Conservation (phyloP, 768 basidiomycete genomes). For the Amanita muscaria region DNA sequence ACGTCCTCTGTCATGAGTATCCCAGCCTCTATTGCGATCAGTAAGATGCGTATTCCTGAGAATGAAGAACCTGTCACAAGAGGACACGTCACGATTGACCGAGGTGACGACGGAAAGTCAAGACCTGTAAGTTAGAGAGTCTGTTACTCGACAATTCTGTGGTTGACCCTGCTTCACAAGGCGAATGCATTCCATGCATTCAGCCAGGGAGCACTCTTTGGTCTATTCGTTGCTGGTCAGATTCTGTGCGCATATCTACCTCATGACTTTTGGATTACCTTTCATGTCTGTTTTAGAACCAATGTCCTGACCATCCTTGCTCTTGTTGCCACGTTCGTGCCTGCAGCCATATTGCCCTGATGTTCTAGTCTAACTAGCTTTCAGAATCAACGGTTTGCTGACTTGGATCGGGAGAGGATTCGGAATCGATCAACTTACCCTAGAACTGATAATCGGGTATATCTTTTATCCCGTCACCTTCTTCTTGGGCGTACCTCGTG, state of each 20-base stretch:
- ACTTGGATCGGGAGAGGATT: conserved; percentile 88
- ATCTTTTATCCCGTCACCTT: conserved; percentile 84
- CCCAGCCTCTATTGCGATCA: conserved; percentile 88
- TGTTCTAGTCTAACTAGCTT: background rate
- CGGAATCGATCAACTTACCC: conserved; percentile 71
- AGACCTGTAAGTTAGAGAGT: conserved; percentile 33
- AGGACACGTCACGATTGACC: conserved; percentile 71
- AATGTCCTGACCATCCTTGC: conserved; percentile 83
- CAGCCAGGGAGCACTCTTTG: conserved; percentile 76
- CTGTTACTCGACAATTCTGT: background rate
- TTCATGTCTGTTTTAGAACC: conserved; percentile 32
- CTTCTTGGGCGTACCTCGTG: conserved; percentile 68
- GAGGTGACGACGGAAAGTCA: conserved; percentile 52
- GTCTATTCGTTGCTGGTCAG: conserved; percentile 79
- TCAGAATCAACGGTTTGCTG: conserved; percentile 69
- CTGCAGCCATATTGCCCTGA: background rate
- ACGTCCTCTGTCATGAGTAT: conserved; percentile 94
- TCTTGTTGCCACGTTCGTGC: conserved; percentile 53
- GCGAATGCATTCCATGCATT: conserved; percentile 87
- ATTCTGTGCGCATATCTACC: conserved; percentile 49
- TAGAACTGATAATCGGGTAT: conserved; percentile 81
- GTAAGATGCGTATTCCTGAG: conserved; percentile 82
- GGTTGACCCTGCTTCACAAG: conserved; percentile 16
- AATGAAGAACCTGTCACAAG: conserved; percentile 79
- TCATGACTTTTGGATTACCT: background rate